phyloP scores from a whole-genome alignment of 1,284 basidiomycete species.

The Rhodotorula sp. region DNA sequence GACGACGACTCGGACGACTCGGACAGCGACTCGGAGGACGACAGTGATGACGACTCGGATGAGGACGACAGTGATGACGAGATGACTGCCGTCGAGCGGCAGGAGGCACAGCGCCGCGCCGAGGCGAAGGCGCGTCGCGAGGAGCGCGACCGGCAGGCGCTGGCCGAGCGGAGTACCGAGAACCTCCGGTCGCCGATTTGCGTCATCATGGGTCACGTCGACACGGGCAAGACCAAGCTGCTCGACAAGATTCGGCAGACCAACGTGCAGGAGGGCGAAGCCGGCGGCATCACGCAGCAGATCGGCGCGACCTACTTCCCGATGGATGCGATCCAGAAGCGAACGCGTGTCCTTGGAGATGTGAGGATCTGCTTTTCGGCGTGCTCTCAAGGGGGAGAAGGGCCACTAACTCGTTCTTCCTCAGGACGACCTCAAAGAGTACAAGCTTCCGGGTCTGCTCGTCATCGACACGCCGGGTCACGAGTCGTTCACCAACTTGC shows the following conservation, averaged over 20 bases:
- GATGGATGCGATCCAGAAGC: slow-evolving; percentile 87
- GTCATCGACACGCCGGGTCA: slow-evolving; percentile 99
- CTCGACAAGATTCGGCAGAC: slow-evolving; percentile 99
- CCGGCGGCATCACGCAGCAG: slow-evolving; percentile 99
- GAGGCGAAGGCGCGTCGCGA: slow-evolving; percentile 77
- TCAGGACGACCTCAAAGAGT: slow-evolving; percentile 77
- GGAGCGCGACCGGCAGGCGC: slow-evolving; percentile 78
- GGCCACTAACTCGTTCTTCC: background rate
- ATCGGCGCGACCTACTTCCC: slow-evolving; percentile 99
- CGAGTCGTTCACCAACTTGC: slow-evolving; percentile 98
- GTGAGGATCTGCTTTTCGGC: slow-evolving; percentile 43
- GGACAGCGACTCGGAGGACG: slow-evolving; percentile 52
- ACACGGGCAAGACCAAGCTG: slow-evolving; percentile 98
- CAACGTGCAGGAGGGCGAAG: slow-evolving; percentile 99
- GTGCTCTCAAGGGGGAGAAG: background rate
- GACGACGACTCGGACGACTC: slow-evolving; percentile 51
- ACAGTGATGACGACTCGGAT: slow-evolving; percentile 55
- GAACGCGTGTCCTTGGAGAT: slow-evolving; percentile 88
- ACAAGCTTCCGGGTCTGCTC: slow-evolving; percentile 94
- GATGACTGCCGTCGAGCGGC: slow-evolving; percentile 52
- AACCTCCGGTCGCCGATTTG: slow-evolving; percentile 95
- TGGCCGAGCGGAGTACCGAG: slow-evolving; percentile 84
- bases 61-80: slow-evolving; percentile 48
- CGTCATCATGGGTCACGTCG: slow-evolving; percentile 99
- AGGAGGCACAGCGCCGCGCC: slow-evolving; percentile 73